Evolutionary conservation across 371 early-diverging fungal species (phyloP).

Genomic region (Zychaea mexicana): DNA sequence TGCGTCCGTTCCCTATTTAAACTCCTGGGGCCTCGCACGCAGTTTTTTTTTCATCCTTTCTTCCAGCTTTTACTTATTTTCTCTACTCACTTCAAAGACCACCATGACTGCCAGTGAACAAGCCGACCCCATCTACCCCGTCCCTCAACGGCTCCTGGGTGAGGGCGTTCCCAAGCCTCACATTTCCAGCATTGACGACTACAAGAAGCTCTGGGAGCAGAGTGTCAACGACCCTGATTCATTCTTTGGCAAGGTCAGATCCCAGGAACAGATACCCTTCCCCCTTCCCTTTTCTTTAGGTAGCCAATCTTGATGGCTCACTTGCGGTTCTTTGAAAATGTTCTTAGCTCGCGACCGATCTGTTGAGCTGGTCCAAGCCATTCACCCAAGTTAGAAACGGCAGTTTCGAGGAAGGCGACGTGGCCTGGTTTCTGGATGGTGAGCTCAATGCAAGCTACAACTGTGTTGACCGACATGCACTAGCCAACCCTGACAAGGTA

Average conservation of each 20-base stretch:
- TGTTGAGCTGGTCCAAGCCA: constrained; percentile 78
- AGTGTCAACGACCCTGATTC: constrained; percentile 68
- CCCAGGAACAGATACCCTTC: no score
- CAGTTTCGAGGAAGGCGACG: constrained; percentile 75
- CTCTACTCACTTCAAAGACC: neutral
- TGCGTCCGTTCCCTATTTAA: neutral
- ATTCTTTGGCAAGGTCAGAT: constrained; percentile 83
- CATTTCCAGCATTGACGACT: constrained; percentile 70
- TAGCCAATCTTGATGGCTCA: neutral
- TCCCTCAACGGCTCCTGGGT: constrained; percentile 50
- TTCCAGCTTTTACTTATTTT: neutral
- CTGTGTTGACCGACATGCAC: constrained; percentile 96
- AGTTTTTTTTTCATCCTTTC: neutral
- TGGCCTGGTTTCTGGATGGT: constrained; percentile 96
- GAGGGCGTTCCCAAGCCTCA: constrained; percentile 54
- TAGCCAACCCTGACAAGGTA: constrained; percentile 64
- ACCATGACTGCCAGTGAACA: constrained; percentile 2
- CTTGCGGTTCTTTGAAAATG: neutral
- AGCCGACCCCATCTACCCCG: constrained; percentile 36
- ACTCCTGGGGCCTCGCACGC: neutral
- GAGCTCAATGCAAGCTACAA: constrained; percentile 94
- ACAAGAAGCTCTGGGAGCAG: constrained; percentile 69
- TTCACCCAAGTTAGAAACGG: constrained; percentile 70
- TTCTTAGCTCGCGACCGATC: constrained; percentile 66
- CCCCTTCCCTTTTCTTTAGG: neutral